These are phyloP conservation scores for Trametes gibbosa DNA, from an alignment of 768 basidiomycete species.

Conservation along the genomic window DNA sequence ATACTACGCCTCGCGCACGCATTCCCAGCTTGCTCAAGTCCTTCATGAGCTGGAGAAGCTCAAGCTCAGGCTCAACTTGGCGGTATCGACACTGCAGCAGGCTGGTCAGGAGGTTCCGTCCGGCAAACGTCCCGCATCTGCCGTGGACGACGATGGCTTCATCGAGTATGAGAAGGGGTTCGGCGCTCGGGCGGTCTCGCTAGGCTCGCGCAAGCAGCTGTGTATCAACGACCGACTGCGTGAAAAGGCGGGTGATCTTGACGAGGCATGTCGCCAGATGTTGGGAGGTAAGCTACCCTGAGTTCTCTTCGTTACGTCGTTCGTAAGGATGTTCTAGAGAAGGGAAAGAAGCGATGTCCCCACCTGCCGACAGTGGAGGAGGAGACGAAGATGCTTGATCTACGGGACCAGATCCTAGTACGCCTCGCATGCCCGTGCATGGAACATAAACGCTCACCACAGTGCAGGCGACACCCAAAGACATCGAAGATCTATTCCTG, in stretches of 20 bases:
- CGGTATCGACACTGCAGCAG: slow-evolving; percentile 21
- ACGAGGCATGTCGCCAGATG: slow-evolving; percentile 85
- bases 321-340: slow-evolving; percentile 39
- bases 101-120: background rate
- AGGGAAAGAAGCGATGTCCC: slow-evolving; percentile 68
- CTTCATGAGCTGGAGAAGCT: slow-evolving; percentile 64
- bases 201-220: slow-evolving; percentile 87
- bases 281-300: slow-evolving; percentile 21
- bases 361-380: slow-evolving; percentile 72
- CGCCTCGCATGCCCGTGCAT: background rate
- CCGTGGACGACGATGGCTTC: background rate
- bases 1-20: slow-evolving; percentile 92
- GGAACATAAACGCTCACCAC: background rate
- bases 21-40: slow-evolving; percentile 92
- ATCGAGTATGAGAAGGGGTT: slow-evolving; percentile 1
- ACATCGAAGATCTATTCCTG: slow-evolving; percentile 88
- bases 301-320: background rate
- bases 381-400: slow-evolving; percentile 69
- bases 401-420: slow-evolving; percentile 87
- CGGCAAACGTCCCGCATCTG: slow-evolving; percentile 1
- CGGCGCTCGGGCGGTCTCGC: slow-evolving; percentile 65
- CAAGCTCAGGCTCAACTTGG: slow-evolving; percentile 55
- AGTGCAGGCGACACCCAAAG: slow-evolving; percentile 77
- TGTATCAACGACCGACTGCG: slow-evolving; percentile 87
- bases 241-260: slow-evolving; percentile 62